Percentiles rank a stretch among this genome's conserved stretches.
These are phyloP conservation scores for Spiromastix sp. DNA, from an alignment of 2,329 filamentous ascomycete species.

Conservation along the genomic window DNA sequence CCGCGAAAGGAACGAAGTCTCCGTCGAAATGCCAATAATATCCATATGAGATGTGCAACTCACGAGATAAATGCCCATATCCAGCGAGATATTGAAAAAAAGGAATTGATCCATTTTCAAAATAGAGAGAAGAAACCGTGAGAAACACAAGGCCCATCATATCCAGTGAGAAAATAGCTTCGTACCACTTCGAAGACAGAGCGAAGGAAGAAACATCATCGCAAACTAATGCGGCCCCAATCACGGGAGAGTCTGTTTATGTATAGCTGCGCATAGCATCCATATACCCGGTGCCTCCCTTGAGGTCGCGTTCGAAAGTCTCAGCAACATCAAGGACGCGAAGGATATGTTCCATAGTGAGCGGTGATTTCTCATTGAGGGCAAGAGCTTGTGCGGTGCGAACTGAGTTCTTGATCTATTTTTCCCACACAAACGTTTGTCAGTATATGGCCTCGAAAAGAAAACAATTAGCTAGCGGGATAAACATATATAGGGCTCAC, in stretches of 20 bases:
- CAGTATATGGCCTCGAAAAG: not conserved
- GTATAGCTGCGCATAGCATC: conserved; percentile 76
- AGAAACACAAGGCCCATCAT: not conserved
- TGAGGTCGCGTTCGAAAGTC: conserved; percentile 73
- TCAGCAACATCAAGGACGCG: conserved; percentile 76
- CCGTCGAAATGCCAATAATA: no score
- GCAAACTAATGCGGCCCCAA: not conserved
- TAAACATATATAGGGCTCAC: conserved; percentile 26
- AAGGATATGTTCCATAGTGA: conserved; percentile 70
- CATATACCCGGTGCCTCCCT: conserved; percentile 67
- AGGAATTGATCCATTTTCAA: no score
- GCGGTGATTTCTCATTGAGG: conserved; percentile 58
- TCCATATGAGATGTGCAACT: no score
- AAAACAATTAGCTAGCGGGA: not conserved
- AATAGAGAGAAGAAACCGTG: not conserved
- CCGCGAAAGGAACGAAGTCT: no score
- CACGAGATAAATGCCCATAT: no score
- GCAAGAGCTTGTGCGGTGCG: conserved; percentile 74
- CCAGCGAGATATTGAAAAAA: no score
- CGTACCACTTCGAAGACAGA: no score
- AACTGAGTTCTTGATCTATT: conserved; percentile 79
- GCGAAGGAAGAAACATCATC: not conserved
- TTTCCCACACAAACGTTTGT: conserved; percentile 5
- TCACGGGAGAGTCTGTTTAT: conserved; percentile 12
- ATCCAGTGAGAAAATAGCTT: no score